Evolutionary conservation across 2,329 filamentous ascomycete genomes (phyloP).

Genomic region (Curvularia sp.): DNA sequence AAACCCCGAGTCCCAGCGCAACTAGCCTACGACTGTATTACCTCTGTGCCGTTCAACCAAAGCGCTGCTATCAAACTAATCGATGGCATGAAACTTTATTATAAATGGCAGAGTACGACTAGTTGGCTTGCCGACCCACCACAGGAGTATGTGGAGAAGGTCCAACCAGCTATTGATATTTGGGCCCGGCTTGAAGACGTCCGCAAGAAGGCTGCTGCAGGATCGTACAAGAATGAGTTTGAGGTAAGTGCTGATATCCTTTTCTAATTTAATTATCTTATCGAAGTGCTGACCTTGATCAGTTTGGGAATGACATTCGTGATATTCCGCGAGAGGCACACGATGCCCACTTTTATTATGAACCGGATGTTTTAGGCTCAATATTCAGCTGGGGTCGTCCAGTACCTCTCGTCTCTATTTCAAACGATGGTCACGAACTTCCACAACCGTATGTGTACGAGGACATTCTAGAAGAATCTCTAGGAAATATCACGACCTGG

Average conservation of each 20-base stretch:
- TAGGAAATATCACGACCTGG: not conserved
- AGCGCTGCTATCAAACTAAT: conserved; percentile 50
- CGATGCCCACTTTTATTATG: conserved; percentile 61
- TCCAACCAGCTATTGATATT: conserved; percentile 54
- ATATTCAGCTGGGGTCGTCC: conserved; percentile 60
- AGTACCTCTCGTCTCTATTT: conserved; percentile 65
- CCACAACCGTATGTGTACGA: conserved; percentile 64
- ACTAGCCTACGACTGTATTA: conserved; percentile 57
- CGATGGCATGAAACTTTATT: conserved; percentile 53
- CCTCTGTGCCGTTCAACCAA: conserved; percentile 55
- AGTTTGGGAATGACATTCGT: conserved; percentile 46
- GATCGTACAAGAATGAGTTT: conserved; percentile 52
- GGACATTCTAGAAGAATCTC: conserved; percentile 51
- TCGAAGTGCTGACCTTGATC: conserved; percentile 11
- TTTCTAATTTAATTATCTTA: not conserved
- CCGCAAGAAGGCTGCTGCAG: conserved; percentile 46
- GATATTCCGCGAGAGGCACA: conserved; percentile 61
- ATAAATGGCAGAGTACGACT: conserved; percentile 56
- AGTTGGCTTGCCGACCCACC: conserved; percentile 55
- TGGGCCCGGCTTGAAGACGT: conserved; percentile 50
- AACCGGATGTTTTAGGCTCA: conserved; percentile 60
- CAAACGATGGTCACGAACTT: conserved; percentile 57
- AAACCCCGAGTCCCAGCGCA: conserved; percentile 52
- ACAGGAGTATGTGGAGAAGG: conserved; percentile 54
- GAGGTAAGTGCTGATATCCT: conserved; percentile 30